Evolutionary conservation across 2,329 filamentous ascomycete species (phyloP).

Genomic region (Graphilbum sp.): DNA sequence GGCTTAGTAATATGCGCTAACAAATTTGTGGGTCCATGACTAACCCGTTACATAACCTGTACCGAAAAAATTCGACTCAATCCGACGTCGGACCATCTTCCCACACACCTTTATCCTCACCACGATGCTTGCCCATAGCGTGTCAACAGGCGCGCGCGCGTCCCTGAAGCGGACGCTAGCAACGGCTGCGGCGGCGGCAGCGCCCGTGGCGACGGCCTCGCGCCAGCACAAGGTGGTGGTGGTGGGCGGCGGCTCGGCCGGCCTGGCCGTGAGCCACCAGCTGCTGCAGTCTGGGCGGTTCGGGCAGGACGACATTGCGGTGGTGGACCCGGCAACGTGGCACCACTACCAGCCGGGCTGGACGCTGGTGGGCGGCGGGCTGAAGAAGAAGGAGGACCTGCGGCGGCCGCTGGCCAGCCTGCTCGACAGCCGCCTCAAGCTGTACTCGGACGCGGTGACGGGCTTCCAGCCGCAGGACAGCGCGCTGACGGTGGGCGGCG

Average conservation of each 20-base stretch:
- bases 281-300: slow-evolving; percentile 44
- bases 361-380: slow-evolving; percentile 50
- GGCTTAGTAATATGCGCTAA: no score
- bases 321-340: slow-evolving; percentile 45
- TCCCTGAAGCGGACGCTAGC: no score
- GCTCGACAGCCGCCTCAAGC: slow-evolving; percentile 42
- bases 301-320: slow-evolving; percentile 40
- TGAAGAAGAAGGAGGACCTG: slow-evolving; percentile 45
- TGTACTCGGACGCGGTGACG: slow-evolving; percentile 37
- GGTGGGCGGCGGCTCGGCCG: slow-evolving; percentile 39
- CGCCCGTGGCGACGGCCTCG: neutral
- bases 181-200: no score
- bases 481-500: slow-evolving; percentile 31
- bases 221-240: slow-evolving; percentile 6
- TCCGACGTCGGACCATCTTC: no score
- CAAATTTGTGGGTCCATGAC: no score
- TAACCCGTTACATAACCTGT: no score
- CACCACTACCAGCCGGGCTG: slow-evolving; percentile 56
- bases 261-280: slow-evolving; percentile 50
- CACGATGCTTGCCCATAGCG: no score
- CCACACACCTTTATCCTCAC: no score
- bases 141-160: no score
- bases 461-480: slow-evolving; percentile 39
- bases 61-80: no score
- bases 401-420: slow-evolving; percentile 31